phyloP scores from a whole-genome alignment of 441 rosid species.

The Pelargonium australe region DNA sequence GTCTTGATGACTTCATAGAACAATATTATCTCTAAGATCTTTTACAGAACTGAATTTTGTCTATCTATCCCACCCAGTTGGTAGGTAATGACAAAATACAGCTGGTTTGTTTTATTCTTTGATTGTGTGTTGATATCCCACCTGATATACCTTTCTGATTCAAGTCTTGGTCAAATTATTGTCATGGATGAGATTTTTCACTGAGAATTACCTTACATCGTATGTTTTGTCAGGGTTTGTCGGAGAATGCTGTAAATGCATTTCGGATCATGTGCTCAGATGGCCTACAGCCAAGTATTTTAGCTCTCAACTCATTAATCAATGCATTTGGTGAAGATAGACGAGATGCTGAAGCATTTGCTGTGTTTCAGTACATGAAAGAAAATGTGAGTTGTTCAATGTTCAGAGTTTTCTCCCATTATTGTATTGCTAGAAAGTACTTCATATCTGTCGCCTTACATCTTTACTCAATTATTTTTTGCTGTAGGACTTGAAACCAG shows the following conservation, averaged over 20 bases:
- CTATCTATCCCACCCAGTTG: not conserved
- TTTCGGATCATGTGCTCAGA: slow-evolving; percentile 80
- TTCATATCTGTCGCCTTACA: slow-evolving; percentile 6
- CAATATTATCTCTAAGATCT: not conserved
- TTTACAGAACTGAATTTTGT: not conserved
- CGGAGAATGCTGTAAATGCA: slow-evolving; percentile 84
- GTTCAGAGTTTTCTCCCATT: slow-evolving; percentile 3
- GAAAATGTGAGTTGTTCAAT: slow-evolving; percentile 50
- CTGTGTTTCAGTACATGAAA: slow-evolving; percentile 88
- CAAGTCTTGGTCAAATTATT: not conserved
- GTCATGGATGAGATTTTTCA: slow-evolving; percentile 11
- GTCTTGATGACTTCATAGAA: not conserved
- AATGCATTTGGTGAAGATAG: slow-evolving; percentile 96
- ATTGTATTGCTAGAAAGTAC: slow-evolving; percentile 7
- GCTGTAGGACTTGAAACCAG: slow-evolving; percentile 75
- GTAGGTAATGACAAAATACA: not conserved
- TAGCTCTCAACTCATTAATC: slow-evolving; percentile 87
- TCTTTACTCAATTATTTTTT: not conserved
- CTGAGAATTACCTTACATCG: slow-evolving; percentile 10
- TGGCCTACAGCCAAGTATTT: slow-evolving; percentile 74
- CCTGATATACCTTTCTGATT: not conserved
- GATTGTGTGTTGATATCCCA: not conserved
- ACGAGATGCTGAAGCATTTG: slow-evolving; percentile 91
- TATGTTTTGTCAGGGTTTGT: slow-evolving; percentile 62
- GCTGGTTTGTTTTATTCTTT: not conserved